phyloP scores from a whole-genome alignment of 176 grass and related monocot species.

The Triticum turgidum region DNA sequence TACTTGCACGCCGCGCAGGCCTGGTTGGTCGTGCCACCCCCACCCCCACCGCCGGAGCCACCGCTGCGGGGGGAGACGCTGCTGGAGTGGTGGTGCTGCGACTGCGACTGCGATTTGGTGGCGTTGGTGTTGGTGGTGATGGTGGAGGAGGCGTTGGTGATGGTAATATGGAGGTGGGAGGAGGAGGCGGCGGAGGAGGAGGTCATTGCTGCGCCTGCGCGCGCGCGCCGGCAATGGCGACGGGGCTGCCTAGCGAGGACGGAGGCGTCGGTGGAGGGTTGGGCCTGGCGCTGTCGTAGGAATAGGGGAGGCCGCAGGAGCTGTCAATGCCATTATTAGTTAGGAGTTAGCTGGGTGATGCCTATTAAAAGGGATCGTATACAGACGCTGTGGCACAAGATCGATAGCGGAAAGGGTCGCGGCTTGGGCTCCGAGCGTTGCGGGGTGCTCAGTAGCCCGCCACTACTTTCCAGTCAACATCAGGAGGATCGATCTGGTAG shows the following conservation, averaged over 20 bases:
- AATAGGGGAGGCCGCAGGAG: conserved; percentile 43
- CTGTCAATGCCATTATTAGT: conserved; percentile 24
- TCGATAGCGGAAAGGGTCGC: background rate
- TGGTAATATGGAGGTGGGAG: conserved; percentile 26
- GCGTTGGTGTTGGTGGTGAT: background rate
- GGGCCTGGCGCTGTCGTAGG: conserved; percentile 51
- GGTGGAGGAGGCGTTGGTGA: background rate
- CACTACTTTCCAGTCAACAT: background rate
- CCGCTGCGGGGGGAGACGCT: background rate
- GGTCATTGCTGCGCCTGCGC: conserved; percentile 13
- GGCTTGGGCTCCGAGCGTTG: background rate
- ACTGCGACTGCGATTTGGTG: background rate
- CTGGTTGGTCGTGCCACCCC: conserved; percentile 19
- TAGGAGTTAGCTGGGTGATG: background rate
- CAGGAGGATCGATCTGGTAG: too few relatives aligned
- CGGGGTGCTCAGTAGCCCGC: background rate
- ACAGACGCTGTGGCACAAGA: background rate
- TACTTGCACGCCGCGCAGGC: conserved; percentile 45
- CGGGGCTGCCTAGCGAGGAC: conserved; percentile 26
- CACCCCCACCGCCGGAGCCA: background rate
- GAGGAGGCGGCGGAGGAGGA: conserved; percentile 14
- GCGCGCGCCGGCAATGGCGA: conserved; percentile 26
- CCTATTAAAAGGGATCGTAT: conserved; percentile 26
- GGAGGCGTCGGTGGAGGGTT: conserved; percentile 41
- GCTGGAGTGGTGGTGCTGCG: background rate